These are phyloP conservation scores for Colletotrichum destructivum DNA, from an alignment of 2,329 filamentous ascomycete species.

Conservation along the genomic window DNA sequence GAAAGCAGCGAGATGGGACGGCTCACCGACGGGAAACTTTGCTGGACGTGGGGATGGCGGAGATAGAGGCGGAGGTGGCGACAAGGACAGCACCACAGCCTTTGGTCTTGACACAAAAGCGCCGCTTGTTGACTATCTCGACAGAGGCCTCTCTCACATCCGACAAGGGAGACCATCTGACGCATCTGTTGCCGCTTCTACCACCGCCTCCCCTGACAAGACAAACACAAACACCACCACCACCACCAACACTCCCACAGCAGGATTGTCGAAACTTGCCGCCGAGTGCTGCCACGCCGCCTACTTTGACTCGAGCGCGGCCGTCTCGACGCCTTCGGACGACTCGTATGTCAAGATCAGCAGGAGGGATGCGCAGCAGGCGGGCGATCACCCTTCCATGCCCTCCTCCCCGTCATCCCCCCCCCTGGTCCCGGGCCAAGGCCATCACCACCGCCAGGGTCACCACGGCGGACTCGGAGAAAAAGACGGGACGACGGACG, in stretches of 20 bases:
- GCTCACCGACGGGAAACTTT: slow-evolving; percentile 14
- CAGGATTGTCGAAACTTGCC: slow-evolving; percentile 51
- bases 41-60: slow-evolving; percentile 1
- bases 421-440: slow-evolving; percentile 9
- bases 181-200: neutral
- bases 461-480: slow-evolving; percentile 11
- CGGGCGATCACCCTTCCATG: slow-evolving; percentile 19
- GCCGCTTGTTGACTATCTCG: slow-evolving; percentile 64
- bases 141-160: slow-evolving; percentile 62
- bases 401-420: neutral
- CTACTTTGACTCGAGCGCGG: slow-evolving; percentile 46
- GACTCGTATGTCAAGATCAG: slow-evolving; percentile 42
- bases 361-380: slow-evolving; percentile 45
- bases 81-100: slow-evolving; percentile 15
- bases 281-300: slow-evolving; percentile 43
- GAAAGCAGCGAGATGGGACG: slow-evolving; percentile 48
- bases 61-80: slow-evolving; percentile 8
- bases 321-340: slow-evolving; percentile 27
- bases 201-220: neutral
- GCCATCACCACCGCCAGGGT: slow-evolving; percentile 1
- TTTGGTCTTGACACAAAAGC: slow-evolving; percentile 58
- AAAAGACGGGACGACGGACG: slow-evolving; percentile 37
- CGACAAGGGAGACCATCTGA: slow-evolving; percentile 48
- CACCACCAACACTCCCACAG: slow-evolving; percentile 42
- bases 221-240: slow-evolving; percentile 2